Percentiles rank a stretch among this genome's conserved stretches.
Conservation (phyloP, 2,329 filamentous ascomycete species). For the Aspergillus neotritici region DNA sequence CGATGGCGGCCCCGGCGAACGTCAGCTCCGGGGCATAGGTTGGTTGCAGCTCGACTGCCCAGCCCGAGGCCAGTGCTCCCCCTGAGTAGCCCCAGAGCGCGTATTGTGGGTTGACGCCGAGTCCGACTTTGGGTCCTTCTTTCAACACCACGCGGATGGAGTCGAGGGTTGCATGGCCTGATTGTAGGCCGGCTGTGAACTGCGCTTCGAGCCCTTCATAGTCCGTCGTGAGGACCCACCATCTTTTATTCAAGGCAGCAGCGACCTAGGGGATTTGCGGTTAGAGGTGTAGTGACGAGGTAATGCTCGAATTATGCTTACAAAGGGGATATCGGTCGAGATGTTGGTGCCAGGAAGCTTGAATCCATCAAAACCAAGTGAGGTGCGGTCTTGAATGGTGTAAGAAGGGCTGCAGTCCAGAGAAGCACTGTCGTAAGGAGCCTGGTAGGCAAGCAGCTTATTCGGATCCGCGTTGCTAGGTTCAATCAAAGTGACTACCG, state of each 20-base stretch:
- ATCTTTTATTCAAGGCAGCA: slow-evolving; percentile 38
- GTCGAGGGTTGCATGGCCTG: slow-evolving; percentile 42
- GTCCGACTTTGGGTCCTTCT: slow-evolving; percentile 21
- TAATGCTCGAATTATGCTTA: background rate
- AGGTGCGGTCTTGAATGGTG: slow-evolving; percentile 8
- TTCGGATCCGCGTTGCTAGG: slow-evolving; percentile 21
- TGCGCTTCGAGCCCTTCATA: slow-evolving; percentile 41
- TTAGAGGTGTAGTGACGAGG: slow-evolving; percentile 23
- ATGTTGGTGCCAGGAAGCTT: slow-evolving; percentile 23
- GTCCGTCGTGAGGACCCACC: slow-evolving; percentile 45
- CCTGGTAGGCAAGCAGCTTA: slow-evolving; percentile 38
- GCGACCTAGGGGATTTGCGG: slow-evolving; percentile 17
- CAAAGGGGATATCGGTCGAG: slow-evolving; percentile 7
- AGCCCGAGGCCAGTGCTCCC: slow-evolving; percentile 10
- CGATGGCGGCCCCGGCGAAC: slow-evolving; percentile 25
- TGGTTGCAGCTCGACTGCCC: slow-evolving; percentile 14
- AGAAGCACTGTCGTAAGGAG: slow-evolving; percentile 22
- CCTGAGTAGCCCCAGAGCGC: slow-evolving; percentile 19
- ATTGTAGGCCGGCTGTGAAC: slow-evolving; percentile 37
- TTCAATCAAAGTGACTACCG: slow-evolving; percentile 34
- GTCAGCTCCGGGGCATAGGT: slow-evolving; percentile 13
- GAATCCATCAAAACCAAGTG: background rate
- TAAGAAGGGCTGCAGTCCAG: slow-evolving; percentile 20
- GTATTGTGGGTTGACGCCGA: slow-evolving; percentile 9
- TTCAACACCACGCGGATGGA: slow-evolving; percentile 36